A percentile compares a stretch with the other conserved stretches of the same genome.
Conservation (phyloP, 805 yeast genomes). For the Tetrapisispora arboricola region DNA sequence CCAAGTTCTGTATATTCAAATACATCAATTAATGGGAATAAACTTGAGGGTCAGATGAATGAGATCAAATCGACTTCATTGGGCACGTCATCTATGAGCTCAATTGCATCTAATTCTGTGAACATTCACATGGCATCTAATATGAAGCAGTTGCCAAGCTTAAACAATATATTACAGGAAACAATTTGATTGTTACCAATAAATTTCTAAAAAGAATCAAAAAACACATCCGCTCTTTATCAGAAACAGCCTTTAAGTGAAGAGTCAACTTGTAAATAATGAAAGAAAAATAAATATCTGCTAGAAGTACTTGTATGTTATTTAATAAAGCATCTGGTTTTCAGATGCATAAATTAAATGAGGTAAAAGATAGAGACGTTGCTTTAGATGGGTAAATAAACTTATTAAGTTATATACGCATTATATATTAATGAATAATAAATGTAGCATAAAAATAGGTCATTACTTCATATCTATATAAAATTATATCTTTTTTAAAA, state of each 20-base stretch:
- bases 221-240: background rate
- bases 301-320: background rate
- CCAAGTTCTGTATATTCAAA: slow-evolving; percentile 12
- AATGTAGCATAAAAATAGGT: background rate
- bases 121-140: slow-evolving; percentile 1
- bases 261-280: no score
- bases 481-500: background rate
- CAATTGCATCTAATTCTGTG: background rate
- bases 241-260: no score
- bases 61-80: slow-evolving; percentile 1
- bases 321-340: no score
- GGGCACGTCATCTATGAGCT: background rate
- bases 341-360: no score
- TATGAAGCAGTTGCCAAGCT: slow-evolving; percentile 11
- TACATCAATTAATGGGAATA: background rate
- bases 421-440: background rate
- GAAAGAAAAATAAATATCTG: background rate
- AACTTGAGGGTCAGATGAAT: background rate
- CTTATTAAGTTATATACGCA: background rate
- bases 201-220: background rate
- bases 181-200: slow-evolving; percentile 3
- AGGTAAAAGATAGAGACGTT: background rate
- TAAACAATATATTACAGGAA: slow-evolving; percentile 15
- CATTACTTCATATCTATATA: background rate
- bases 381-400: background rate